Evolutionary conservation across 2,329 filamentous ascomycete genomes (phyloP).

Genomic region (Stachybotrys chartarum): DNA sequence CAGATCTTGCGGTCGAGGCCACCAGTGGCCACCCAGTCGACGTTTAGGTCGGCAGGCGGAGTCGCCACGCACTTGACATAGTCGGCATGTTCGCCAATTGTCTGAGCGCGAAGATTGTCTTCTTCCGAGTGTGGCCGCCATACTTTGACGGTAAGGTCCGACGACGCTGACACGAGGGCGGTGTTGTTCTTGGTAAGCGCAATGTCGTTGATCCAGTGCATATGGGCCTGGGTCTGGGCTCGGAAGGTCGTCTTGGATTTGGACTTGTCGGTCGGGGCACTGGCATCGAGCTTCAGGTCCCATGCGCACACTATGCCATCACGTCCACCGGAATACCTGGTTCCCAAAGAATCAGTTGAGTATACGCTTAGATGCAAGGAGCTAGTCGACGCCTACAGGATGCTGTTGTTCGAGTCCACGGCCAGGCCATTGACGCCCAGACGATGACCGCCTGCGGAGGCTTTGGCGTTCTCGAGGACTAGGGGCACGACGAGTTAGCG

Average conservation of each 20-base stretch:
- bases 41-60: slow-evolving; percentile 50
- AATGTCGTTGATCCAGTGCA: slow-evolving; percentile 95
- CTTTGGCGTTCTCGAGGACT: slow-evolving; percentile 54
- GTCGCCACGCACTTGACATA: slow-evolving; percentile 93
- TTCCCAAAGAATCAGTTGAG: slow-evolving; percentile 1
- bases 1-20: slow-evolving; percentile 88
- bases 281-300: slow-evolving; percentile 72
- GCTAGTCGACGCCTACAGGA: slow-evolving; percentile 58
- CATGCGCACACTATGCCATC: slow-evolving; percentile 95
- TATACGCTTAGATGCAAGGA: slow-evolving; percentile 7
- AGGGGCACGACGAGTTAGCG: background rate
- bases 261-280: slow-evolving; percentile 15
- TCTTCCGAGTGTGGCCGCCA: slow-evolving; percentile 70
- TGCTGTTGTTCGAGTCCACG: slow-evolving; percentile 73
- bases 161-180: slow-evolving; percentile 81
- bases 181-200: slow-evolving; percentile 70
- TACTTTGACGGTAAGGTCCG: slow-evolving; percentile 87
- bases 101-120: slow-evolving; percentile 45
- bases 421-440: slow-evolving; percentile 93
- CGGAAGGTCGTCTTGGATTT: slow-evolving; percentile 50
- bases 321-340: slow-evolving; percentile 87
- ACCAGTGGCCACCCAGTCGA: slow-evolving; percentile 87
- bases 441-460: slow-evolving; percentile 69
- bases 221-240: slow-evolving; percentile 66
- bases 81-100: slow-evolving; percentile 88